Base-by-base conservation (phyloP, 257 asterid genomes). In the Forsythia suspensa region DNA sequence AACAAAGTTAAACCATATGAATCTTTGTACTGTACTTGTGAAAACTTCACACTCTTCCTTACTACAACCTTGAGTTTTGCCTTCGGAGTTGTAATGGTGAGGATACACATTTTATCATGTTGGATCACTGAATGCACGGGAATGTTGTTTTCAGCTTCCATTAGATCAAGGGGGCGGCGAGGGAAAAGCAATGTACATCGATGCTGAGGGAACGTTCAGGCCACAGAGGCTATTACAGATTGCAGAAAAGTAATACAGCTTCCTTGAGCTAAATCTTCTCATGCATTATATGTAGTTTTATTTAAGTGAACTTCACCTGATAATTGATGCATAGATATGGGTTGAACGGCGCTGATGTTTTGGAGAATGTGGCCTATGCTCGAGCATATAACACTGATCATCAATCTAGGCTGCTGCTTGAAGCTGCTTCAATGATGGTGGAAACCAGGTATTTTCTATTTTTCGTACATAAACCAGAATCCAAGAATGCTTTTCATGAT, bases 361-460 rank as follows among this genome's bases (percentile, higher is more conserved):
- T 95, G 91, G 99, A 95, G 83, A 95, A 95, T 78, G 99, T 93
- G 83, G 99, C 99, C 68, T 95, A 95, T 85, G 99, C 99, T 67
- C 91, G 99, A 79, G 99, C 99, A 46, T 93, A 95, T 82, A 95
- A 95, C 90, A 95, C 99, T 5, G 99, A 95, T 76, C 99, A 95
- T 80, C 99, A 93, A 82, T 93, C 99, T 9, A 90, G 98, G 90
- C 98, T 95, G 83, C 82, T 95, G 78, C 95, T 95, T 51, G 98
- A 95, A 88, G 99, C 99, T 52, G 99, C 99, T 75, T 93, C 99
- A 36, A 91, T 95, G 99, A 95, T 95, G 99, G 94, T 93, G 68
- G 99, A 95, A 82, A 91, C 97, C 42, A 91, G 98, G 98, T 92
- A 83, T 57, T 74, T n/a, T 16, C 37, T 40, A 75, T 61, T 63